Percentiles rank a stretch among this genome's conserved stretches.
These are phyloP conservation scores for Cyclanthera cordifolia DNA, from an alignment of 306 rosid species.

Conservation along the genomic window DNA sequence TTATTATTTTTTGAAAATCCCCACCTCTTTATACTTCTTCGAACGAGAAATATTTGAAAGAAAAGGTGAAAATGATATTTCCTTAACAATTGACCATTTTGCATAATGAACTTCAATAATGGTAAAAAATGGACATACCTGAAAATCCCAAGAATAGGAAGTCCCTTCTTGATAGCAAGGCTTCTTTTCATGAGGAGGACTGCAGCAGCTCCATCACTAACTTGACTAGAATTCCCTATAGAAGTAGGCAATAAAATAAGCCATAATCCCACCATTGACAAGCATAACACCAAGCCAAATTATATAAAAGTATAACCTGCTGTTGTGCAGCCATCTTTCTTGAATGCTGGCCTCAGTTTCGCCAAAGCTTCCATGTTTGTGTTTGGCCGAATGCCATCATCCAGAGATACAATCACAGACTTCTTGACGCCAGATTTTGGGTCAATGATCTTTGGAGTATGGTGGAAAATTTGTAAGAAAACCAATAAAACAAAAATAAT, in stretches of 20 bases:
- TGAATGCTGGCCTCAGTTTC: conserved; percentile 78
- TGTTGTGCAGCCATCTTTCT: conserved; percentile 66
- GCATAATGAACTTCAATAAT: neutral
- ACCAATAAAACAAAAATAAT: conserved; percentile 7
- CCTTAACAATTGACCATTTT: neutral
- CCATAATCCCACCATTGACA: neutral
- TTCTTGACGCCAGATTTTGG: conserved; percentile 74
- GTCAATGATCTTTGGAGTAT: conserved; percentile 46
- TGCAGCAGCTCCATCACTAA: conserved; percentile 90
- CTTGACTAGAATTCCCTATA: conserved; percentile 86
- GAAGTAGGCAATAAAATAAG: too few species aligned
- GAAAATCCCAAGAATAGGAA: conserved; percentile 73
- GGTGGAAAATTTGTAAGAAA: conserved; percentile 8
- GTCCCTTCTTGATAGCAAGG: conserved; percentile 58
- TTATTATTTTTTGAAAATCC: neutral
- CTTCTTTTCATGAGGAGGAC: conserved; percentile 93
- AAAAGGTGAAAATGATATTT: neutral
- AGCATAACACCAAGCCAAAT: neutral
- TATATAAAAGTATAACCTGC: conserved; percentile 35
- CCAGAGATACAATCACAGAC: conserved; percentile 49
- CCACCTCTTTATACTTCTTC: neutral
- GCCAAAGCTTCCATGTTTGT: conserved; percentile 49
- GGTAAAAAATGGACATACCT: conserved; percentile 32
- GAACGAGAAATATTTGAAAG: neutral
- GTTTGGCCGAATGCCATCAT: conserved; percentile 70